Percentiles rank a stretch among this genome's conserved stretches.
Conservation (phyloP, 2,329 filamentous ascomycete species). For the Pseudogymnoascus sp. region DNA sequence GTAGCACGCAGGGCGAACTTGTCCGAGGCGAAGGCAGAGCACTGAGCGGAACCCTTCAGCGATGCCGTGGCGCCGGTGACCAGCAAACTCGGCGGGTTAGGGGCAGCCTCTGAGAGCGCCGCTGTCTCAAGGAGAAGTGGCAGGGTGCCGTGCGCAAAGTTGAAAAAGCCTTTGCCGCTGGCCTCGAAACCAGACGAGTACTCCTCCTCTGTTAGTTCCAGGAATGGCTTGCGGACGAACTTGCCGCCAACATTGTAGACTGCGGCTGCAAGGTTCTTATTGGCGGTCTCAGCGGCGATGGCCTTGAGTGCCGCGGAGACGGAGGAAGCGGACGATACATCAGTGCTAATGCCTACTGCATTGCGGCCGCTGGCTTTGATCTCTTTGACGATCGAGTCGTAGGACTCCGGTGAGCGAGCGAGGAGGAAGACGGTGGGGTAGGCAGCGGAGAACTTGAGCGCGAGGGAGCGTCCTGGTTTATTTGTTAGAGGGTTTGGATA, state of each 20-base stretch:
- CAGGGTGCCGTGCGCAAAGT: slow-evolving; percentile 65
- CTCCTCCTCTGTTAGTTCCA: slow-evolving; percentile 47
- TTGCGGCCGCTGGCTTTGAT: slow-evolving; percentile 61
- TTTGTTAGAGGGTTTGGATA: background rate
- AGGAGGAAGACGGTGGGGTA: slow-evolving; percentile 66
- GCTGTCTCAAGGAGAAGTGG: slow-evolving; percentile 63
- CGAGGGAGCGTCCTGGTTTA: slow-evolving; percentile 38
- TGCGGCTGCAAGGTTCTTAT: slow-evolving; percentile 52
- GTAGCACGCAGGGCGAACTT: slow-evolving; percentile 75
- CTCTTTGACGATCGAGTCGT: slow-evolving; percentile 57
- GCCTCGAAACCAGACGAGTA: slow-evolving; percentile 40
- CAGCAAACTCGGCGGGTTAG: slow-evolving; percentile 69
- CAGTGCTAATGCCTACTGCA: slow-evolving; percentile 63
- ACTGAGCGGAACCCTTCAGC: slow-evolving; percentile 61
- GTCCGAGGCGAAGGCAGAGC: slow-evolving; percentile 65
- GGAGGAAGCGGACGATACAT: slow-evolving; percentile 47
- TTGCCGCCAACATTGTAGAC: slow-evolving; percentile 59
- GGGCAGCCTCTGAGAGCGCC: slow-evolving; percentile 32
- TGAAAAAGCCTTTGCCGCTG: slow-evolving; percentile 58
- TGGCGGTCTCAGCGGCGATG: slow-evolving; percentile 52
- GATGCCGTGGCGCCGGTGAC: slow-evolving; percentile 84
- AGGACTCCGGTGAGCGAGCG: slow-evolving; percentile 60
- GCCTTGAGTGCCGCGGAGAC: slow-evolving; percentile 54
- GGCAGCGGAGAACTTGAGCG: slow-evolving; percentile 51
- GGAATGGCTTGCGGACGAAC: slow-evolving; percentile 48